A percentile compares a stretch with the other conserved stretches of the same genome.
These are phyloP conservation scores for Niveomyces coronatus DNA, from an alignment of 2,329 filamentous ascomycete species.

Conservation along the genomic window DNA sequence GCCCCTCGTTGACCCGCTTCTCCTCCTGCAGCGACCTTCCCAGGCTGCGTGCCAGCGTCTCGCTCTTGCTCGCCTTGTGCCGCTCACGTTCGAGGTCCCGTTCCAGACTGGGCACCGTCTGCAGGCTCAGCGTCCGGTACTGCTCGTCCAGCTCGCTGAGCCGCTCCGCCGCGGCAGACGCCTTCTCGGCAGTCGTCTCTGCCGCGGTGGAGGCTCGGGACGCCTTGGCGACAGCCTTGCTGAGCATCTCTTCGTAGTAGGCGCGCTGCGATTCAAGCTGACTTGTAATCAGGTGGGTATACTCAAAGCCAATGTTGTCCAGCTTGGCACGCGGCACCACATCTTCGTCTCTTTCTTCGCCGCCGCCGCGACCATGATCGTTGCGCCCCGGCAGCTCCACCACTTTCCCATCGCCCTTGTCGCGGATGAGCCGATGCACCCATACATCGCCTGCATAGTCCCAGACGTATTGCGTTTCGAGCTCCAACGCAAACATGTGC, in stretches of 20 bases:
- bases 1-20: conserved; percentile 68
- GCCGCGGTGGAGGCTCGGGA: conserved; percentile 59
- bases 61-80: conserved; percentile 58
- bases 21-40: conserved; percentile 75
- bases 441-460: conserved; percentile 94
- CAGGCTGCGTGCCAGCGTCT: conserved; percentile 64
- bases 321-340: conserved; percentile 60
- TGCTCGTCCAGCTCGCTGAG: conserved; percentile 39
- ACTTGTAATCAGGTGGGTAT: conserved; percentile 83
- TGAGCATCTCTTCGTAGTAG: conserved; percentile 90
- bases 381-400: conserved; percentile 68
- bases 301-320: conserved; percentile 80
- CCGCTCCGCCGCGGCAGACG: conserved; percentile 38
- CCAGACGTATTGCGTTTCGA: conserved; percentile 93
- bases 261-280: conserved; percentile 87
- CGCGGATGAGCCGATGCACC: conserved; percentile 89
- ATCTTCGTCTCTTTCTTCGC: conserved; percentile 41
- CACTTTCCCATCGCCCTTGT: conserved; percentile 84
- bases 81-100: conserved; percentile 60
- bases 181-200: conserved; percentile 46
- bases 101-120: conserved; percentile 59
- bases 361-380: conserved; percentile 17
- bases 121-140: conserved; percentile 35
- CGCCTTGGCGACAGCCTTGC: conserved; percentile 83
- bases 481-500: conserved; percentile 87